Percentiles rank a stretch among this genome's conserved stretches.
These are phyloP conservation scores for Saccharomycopsis javanensis DNA, from an alignment of 805 yeast species.

Conservation along the genomic window DNA sequence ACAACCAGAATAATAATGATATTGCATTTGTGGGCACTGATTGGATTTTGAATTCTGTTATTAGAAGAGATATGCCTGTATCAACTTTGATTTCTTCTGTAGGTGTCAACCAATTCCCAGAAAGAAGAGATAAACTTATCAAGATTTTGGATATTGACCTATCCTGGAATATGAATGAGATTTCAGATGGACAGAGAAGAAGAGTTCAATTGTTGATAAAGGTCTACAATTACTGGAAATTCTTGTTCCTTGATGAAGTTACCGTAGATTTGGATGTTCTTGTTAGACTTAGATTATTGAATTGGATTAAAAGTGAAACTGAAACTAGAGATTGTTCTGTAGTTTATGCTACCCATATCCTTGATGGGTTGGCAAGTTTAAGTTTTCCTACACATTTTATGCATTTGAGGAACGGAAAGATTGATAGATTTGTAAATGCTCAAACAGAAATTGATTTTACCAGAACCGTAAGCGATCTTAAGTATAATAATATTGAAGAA, in stretches of 20 bases:
- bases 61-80: constrained; percentile 86
- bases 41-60: constrained; percentile 90
- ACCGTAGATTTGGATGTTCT: constrained; percentile 94
- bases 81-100: constrained; percentile 65
- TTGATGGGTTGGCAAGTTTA: constrained; percentile 69
- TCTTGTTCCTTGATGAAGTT: constrained; percentile 86
- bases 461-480: background rate
- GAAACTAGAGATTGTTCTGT: constrained; percentile 59
- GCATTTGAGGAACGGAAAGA: constrained; percentile 65
- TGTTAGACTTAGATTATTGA: constrained; percentile 66
- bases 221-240: constrained; percentile 78
- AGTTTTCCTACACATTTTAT: constrained; percentile 80
- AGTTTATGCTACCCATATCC: constrained; percentile 91
- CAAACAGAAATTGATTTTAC: constrained; percentile 27
- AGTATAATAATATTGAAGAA: constrained; percentile 8
- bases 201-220: constrained; percentile 95
- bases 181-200: constrained; percentile 92
- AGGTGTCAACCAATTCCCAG: constrained; percentile 68
- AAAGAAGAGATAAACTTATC: constrained; percentile 67
- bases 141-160: constrained; percentile 77
- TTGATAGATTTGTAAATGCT: constrained; percentile 30
- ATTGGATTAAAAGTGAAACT: constrained; percentile 69
- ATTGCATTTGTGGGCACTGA: constrained; percentile 90
- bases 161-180: constrained; percentile 83
- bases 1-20: constrained; percentile 39